Percentiles rank a stretch among this genome's conserved stretches.
phyloP scores from a whole-genome alignment of 306 rosid genomes.

The Prunus campanulata region DNA sequence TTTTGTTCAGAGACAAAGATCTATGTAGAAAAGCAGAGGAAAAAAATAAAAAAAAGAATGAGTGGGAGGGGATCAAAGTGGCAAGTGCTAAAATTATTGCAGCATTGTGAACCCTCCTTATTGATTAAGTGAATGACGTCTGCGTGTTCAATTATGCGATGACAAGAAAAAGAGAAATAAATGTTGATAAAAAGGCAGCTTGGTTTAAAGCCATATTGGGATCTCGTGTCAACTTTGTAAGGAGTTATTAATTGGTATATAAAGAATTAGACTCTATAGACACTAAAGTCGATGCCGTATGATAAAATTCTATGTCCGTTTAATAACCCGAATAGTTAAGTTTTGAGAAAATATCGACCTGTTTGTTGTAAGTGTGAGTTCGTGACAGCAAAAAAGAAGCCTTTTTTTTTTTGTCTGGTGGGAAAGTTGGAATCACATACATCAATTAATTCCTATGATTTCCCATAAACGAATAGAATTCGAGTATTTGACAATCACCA shows the following conservation, averaged over 20 bases:
- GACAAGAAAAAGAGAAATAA: slow-evolving; percentile 1
- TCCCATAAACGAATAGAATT: not conserved
- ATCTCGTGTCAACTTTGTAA: too few species aligned
- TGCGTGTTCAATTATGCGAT: slow-evolving; percentile 9
- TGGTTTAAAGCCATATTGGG: not conserved
- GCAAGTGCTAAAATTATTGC: not conserved
- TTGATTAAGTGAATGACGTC: slow-evolving; percentile 17
- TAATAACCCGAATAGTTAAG: not conserved
- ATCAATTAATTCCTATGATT: not conserved
- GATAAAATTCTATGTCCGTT: too few species aligned
- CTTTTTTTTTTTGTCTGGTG: not conserved
- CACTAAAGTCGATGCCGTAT: too few species aligned
- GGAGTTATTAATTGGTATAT: not conserved
- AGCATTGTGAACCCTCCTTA: not conserved
- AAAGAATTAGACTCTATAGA: too few species aligned
- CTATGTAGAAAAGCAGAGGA: not conserved
- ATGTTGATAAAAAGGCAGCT: not conserved
- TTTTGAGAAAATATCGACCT: not conserved
- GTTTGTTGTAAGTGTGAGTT: not conserved
- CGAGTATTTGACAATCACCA: not conserved
- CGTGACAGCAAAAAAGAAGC: not conserved
- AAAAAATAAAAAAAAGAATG: not conserved
- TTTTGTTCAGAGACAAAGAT: not conserved
- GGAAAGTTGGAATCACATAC: not conserved
- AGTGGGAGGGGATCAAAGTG: not conserved